These are phyloP conservation scores for Lasiodiplodia gonubiensis DNA, from an alignment of 2,329 filamentous ascomycete genomes.

Conservation along the genomic window DNA sequence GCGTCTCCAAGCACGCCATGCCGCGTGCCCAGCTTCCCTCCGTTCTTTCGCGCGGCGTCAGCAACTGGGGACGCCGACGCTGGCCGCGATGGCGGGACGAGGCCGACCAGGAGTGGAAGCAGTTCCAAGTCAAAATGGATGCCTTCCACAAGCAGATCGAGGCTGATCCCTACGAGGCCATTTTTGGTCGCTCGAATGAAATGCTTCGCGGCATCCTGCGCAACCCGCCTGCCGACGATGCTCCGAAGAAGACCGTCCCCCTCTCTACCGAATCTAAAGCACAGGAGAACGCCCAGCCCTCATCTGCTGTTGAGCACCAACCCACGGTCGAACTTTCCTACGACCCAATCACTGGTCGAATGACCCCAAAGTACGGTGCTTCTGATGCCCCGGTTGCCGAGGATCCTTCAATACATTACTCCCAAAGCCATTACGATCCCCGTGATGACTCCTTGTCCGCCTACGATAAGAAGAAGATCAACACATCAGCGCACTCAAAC, in stretches of 20 bases:
- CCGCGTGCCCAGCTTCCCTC: background rate
- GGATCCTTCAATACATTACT: slow-evolving; percentile 27
- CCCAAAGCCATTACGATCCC: slow-evolving; percentile 18
- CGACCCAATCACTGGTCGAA: slow-evolving; percentile 47
- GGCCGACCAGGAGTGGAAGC: slow-evolving; percentile 20
- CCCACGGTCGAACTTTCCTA: slow-evolving; percentile 34
- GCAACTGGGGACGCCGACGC: slow-evolving; percentile 23
- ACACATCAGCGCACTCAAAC: background rate
- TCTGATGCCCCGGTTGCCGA: slow-evolving; percentile 9
- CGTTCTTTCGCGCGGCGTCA: slow-evolving; percentile 3
- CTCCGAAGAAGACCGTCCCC: slow-evolving; percentile 15
- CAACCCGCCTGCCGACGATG: slow-evolving; percentile 40
- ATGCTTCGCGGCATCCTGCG: slow-evolving; percentile 40
- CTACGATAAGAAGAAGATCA: slow-evolving; percentile 19
- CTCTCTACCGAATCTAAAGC: slow-evolving; percentile 32
- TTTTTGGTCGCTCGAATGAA: slow-evolving; percentile 50
- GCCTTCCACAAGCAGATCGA: slow-evolving; percentile 36
- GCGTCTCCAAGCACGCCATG: slow-evolving; percentile 13
- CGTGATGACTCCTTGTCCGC: slow-evolving; percentile 19
- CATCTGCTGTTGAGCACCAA: background rate
- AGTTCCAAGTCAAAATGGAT: slow-evolving; percentile 20
- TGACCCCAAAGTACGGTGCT: slow-evolving; percentile 35
- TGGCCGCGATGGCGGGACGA: slow-evolving; percentile 26
- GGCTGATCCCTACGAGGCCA: slow-evolving; percentile 50
- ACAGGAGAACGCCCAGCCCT: background rate